These are phyloP conservation scores for Alloteropsis semialata DNA, from an alignment of 176 grass and related monocot genomes.

Conservation along the genomic window DNA sequence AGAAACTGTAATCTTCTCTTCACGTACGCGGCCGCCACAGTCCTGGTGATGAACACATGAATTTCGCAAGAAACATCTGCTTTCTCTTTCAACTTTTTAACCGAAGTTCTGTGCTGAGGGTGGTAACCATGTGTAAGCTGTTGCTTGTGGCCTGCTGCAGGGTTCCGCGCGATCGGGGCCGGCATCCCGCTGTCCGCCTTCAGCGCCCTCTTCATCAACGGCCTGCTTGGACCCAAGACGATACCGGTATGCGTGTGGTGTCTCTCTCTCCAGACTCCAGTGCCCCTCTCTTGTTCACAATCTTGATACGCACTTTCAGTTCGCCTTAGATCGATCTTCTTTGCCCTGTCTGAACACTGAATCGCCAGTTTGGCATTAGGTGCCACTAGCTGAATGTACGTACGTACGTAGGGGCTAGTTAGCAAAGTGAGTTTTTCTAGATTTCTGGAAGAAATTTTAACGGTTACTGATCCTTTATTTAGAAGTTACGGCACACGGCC, in stretches of 20 bases:
- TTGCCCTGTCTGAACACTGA: neutral
- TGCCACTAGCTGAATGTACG: no score
- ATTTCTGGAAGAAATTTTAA: neutral
- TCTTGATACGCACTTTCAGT: neutral
- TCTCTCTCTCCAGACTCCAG: neutral
- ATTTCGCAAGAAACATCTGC: no score
- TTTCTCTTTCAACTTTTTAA: no score
- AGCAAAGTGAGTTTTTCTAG: neutral
- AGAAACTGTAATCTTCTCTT: no score
- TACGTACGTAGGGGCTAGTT: no score
- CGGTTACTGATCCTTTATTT: neutral
- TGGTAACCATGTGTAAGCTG: no score
- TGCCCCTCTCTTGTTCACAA: neutral
- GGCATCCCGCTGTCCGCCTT: constrained; percentile 43
- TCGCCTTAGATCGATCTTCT: neutral
- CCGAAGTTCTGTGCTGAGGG: neutral
- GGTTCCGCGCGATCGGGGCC: constrained; percentile 57
- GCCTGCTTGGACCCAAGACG: constrained; percentile 53
- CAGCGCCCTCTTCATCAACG: constrained; percentile 58
- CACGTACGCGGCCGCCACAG: no score
- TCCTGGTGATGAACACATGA: no score
- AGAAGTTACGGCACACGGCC: neutral
- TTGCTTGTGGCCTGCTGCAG: constrained; percentile 17
- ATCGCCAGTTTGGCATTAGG: neutral
- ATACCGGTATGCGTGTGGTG: neutral